Evolutionary conservation across 805 yeast species (phyloP).

Genomic region (Clavispora asparagi): DNA sequence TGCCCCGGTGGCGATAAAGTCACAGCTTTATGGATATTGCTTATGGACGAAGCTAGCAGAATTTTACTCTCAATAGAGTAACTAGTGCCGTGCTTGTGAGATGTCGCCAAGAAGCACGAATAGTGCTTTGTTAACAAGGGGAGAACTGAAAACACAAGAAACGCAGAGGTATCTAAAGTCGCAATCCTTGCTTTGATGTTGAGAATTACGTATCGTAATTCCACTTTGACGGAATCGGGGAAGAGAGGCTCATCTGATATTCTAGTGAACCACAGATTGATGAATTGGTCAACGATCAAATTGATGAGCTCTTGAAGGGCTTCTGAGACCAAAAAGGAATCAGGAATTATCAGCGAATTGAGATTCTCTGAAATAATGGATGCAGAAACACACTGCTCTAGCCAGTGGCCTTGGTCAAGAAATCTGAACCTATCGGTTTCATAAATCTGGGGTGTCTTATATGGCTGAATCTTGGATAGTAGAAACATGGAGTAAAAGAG

Average conservation of each 20-base stretch:
- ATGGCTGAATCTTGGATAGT: neutral
- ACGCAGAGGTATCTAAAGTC: slow-evolving; percentile 47
- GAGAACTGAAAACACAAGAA: slow-evolving; percentile 52
- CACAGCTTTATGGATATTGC: slow-evolving; percentile 54
- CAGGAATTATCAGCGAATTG: slow-evolving; percentile 32
- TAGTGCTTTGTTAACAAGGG: slow-evolving; percentile 70
- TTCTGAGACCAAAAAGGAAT: slow-evolving; percentile 49
- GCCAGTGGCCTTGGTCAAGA: slow-evolving; percentile 27
- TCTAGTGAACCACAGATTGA: slow-evolving; percentile 50
- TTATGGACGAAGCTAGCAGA: slow-evolving; percentile 40
- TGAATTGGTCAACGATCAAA: slow-evolving; percentile 47
- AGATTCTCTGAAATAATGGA: slow-evolving; percentile 11
- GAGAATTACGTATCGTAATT: slow-evolving; percentile 38
- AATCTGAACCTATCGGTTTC: neutral
- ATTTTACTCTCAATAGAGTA: slow-evolving; percentile 32
- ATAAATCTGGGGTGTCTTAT: neutral
- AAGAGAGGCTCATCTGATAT: slow-evolving; percentile 32
- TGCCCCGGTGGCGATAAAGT: slow-evolving; percentile 30
- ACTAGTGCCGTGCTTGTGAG: slow-evolving; percentile 16
- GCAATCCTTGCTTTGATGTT: slow-evolving; percentile 39
- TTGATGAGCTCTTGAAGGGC: slow-evolving; percentile 46
- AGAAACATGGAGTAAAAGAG: neutral
- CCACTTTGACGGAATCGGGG: slow-evolving; percentile 37
- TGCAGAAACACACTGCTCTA: slow-evolving; percentile 12
- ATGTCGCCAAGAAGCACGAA: slow-evolving; percentile 33